phyloP scores from a whole-genome alignment of 139 green algal species.

The Volvox africanus region DNA sequence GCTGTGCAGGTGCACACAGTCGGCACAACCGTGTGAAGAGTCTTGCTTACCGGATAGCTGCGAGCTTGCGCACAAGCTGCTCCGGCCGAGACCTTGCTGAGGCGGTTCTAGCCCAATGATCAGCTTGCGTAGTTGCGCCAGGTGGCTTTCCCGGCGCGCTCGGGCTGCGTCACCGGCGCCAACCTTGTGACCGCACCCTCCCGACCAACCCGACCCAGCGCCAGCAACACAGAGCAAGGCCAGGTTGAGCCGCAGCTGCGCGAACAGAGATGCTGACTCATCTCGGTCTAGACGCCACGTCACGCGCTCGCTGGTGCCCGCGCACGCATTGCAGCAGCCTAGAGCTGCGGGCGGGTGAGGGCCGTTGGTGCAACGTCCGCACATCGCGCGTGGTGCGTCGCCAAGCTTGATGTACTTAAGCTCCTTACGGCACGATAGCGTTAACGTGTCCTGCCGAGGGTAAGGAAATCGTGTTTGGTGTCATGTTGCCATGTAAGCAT shows the following conservation, averaged over 20 bases:
- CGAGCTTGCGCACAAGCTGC: not conserved
- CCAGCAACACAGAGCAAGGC: constrained; percentile 48
- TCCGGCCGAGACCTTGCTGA: not conserved
- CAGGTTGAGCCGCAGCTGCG: constrained; percentile 75
- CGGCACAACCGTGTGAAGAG: too few species aligned
- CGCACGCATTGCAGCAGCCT: not conserved
- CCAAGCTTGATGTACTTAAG: constrained; percentile 31
- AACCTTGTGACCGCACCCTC: too few species aligned
- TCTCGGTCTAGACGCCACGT: constrained; percentile 87
- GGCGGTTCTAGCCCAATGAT: constrained; percentile 74
- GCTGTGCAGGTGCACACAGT: not conserved
- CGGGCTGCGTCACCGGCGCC: not conserved
- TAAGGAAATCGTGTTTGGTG: too few species aligned
- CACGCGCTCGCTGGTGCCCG: not conserved
- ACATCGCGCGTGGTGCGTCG: not conserved
- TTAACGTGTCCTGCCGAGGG: constrained; percentile 53
- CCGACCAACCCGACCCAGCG: not conserved
- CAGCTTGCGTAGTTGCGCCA: constrained; percentile 64
- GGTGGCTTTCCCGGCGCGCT: not conserved
- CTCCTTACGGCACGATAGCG: constrained; percentile 32
- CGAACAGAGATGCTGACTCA: constrained; percentile 68
- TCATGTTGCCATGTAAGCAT: too few species aligned
- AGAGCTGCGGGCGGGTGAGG: not conserved
- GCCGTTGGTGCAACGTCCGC: not conserved
- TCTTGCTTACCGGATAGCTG: constrained; percentile 25